Conservation (phyloP, 495 filamentous ascomycete species). For the Bombardia bombarda region DNA sequence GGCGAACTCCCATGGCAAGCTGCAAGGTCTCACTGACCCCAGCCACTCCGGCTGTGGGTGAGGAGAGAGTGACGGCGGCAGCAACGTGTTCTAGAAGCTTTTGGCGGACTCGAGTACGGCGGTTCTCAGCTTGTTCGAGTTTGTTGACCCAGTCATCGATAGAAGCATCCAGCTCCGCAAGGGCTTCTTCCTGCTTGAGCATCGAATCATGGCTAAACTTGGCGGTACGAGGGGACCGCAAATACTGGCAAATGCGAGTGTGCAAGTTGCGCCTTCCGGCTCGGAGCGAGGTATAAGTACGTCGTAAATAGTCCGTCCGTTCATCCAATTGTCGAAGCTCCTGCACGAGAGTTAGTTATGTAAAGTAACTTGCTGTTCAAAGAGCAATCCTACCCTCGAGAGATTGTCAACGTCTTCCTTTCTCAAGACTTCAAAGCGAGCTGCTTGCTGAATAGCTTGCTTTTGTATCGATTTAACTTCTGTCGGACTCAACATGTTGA, state of each 20-base stretch:
- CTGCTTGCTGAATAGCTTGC: slow-evolving; percentile 56
- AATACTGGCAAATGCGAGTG: slow-evolving; percentile 58
- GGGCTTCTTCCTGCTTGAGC: slow-evolving; percentile 66
- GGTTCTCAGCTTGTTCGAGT: slow-evolving; percentile 67
- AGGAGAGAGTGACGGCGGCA: slow-evolving; percentile 43
- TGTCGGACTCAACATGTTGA: slow-evolving; percentile 31
- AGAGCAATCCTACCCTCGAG: slow-evolving; percentile 41
- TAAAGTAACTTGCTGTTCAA: neutral
- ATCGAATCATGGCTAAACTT: slow-evolving; percentile 60
- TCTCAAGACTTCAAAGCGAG: slow-evolving; percentile 59
- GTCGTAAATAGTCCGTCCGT: slow-evolving; percentile 62
- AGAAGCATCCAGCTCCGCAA: slow-evolving; percentile 60
- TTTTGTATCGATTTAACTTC: slow-evolving; percentile 49
- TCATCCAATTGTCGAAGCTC: slow-evolving; percentile 65
- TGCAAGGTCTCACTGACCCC: slow-evolving; percentile 33
- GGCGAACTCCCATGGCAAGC: slow-evolving; percentile 29
- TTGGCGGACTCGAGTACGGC: slow-evolving; percentile 59
- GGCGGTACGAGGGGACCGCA: slow-evolving; percentile 52
- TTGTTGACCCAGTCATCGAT: slow-evolving; percentile 71
- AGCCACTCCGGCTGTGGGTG: slow-evolving; percentile 20
- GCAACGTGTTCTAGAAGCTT: slow-evolving; percentile 70
- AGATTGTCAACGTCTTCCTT: slow-evolving; percentile 58
- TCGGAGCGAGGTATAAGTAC: slow-evolving; percentile 59
- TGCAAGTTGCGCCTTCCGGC: slow-evolving; percentile 61
- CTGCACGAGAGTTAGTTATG: slow-evolving; percentile 25